Base-by-base conservation (phyloP, 805 yeast species). In the Lipomyces anomalus region DNA sequence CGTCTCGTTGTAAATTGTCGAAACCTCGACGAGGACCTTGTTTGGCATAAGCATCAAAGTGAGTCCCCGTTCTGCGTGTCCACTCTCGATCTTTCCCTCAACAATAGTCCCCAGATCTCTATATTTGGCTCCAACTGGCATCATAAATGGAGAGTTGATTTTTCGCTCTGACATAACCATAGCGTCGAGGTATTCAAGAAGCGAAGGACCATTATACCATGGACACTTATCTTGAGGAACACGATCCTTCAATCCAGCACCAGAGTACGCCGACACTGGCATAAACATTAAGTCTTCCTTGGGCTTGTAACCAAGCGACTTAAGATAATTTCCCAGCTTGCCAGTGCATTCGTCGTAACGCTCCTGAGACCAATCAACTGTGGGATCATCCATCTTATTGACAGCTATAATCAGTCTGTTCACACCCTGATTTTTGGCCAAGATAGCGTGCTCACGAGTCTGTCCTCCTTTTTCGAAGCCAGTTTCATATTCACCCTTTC, bases 381-480 rank as follows among this genome's bases (percentile, higher is more conserved):
- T 92, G 40, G 95, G 84, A 64, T 92, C 99, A 70, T 92, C 99
- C 97, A 92, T 90, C 78, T 92, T 92, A 74, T 92, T 92, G 58
- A 90, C 88, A 43, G 84, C 97, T 48, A 90, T 96, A 54, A 92
- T 74, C 67, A 90, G 77, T 67, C 82, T 84, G 74, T 90, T 87
- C 52, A 90, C 96, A 71, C 98, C 98, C 71, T 90, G 97, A 42
- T 97, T 92, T 75, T 90, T 92, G 52, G 98, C 98, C 65, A 90
- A 75, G 50, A 90, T 73, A 9, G 97, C 97, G 64, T 90, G 98
- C 75, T 89, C 97, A 72, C 97, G 82, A 30, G 97, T 89, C 73
- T 90, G 98, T 58, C 98, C 98, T 62, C 97, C 97, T 67, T 88
- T 86, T 73, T 90, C 98, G 63, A 90, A 90, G 52, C 98, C 98